These are phyloP conservation scores for Thelonectria blattea DNA, from an alignment of 2,329 filamentous ascomycete species.

Conservation along the genomic window DNA sequence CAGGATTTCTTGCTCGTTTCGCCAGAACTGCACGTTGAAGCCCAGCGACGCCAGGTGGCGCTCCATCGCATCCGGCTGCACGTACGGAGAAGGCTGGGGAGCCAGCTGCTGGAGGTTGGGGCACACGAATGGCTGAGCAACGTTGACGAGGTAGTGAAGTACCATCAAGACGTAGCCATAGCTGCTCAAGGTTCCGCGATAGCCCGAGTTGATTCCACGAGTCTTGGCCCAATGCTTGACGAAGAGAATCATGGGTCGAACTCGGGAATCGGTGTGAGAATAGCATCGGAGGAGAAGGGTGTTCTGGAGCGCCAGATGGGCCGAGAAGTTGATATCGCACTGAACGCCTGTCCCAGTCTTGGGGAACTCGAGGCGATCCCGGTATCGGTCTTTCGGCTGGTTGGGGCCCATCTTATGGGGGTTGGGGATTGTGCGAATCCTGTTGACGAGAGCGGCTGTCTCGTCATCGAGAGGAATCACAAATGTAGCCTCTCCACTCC, in stretches of 20 bases:
- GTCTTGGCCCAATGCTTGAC: conserved; percentile 90
- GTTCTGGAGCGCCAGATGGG: conserved; percentile 82
- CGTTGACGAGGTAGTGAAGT: conserved; percentile 85
- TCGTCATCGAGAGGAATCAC: conserved; percentile 47
- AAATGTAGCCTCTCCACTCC: conserved; percentile 26
- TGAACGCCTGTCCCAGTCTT: conserved; percentile 80
- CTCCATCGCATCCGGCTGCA: conserved; percentile 33
- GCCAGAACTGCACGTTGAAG: conserved; percentile 77
- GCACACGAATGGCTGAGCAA: conserved; percentile 79
- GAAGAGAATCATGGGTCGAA: conserved; percentile 80
- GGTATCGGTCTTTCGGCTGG: conserved; percentile 60
- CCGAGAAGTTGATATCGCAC: conserved; percentile 92
- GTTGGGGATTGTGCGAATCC: conserved; percentile 54
- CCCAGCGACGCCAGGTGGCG: conserved; percentile 59
- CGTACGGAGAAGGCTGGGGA: conserved; percentile 47
- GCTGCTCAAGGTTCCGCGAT: conserved; percentile 83
- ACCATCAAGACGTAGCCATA: conserved; percentile 95
- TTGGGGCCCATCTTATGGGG: conserved; percentile 58
- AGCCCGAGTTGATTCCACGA: conserved; percentile 84
- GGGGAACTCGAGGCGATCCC: conserved; percentile 75
- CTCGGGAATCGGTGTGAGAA: conserved; percentile 76
- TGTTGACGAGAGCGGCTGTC: conserved; percentile 45
- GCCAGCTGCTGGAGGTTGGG: conserved; percentile 77
- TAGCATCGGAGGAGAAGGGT: conserved; percentile 85
- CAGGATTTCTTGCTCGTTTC: conserved; percentile 73